Percentiles rank a stretch among this genome's conserved stretches.
phyloP scores from a whole-genome alignment of 805 yeast species.

The Tetrapisispora namnaoensis region DNA sequence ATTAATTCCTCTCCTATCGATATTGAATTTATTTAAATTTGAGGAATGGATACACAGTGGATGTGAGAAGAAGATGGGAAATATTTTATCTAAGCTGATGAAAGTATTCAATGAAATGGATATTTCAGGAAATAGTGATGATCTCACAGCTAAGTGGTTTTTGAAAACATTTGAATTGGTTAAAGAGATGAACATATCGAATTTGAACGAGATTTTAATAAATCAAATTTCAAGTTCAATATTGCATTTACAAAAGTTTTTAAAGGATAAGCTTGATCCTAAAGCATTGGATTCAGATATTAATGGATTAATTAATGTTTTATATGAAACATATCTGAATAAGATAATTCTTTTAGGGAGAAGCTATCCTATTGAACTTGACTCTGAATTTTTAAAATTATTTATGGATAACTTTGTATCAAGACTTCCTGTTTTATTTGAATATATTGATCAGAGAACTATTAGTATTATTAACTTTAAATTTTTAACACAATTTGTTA shows the following conservation, averaged over 20 bases:
- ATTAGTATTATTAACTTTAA: conserved; percentile 17
- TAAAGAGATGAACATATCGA: conserved; percentile 13
- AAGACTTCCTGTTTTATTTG: conserved; percentile 8
- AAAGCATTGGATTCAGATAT: conserved; percentile 4
- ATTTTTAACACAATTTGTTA: conserved; percentile 16
- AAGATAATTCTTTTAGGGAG: conserved; percentile 23
- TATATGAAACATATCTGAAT: conserved; percentile 20
- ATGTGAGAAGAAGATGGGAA: conserved; percentile 14
- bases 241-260: conserved; percentile 16
- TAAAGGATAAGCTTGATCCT: conserved; percentile 9
- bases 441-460: conserved; percentile 7
- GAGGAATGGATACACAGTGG: conserved; percentile 27
- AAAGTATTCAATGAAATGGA: conserved; percentile 16
- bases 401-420: conserved; percentile 12
- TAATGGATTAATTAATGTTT: conserved; percentile 7
- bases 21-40: conserved; percentile 18
- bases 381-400: conserved; percentile 10
- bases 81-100: conserved; percentile 12
- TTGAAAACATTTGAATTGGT: conserved; percentile 14
- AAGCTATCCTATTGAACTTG: conserved; percentile 19
- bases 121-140: conserved; percentile 6
- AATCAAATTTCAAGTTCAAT: conserved; percentile 15
- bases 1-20: conserved; percentile 15
- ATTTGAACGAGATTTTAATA: conserved; percentile 20
- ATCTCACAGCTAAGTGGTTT: conserved; percentile 10